Conservation (phyloP, 225 moss, liverwort and hornwort genomes). For the Bryoerythrophyllum caledonicum region DNA sequence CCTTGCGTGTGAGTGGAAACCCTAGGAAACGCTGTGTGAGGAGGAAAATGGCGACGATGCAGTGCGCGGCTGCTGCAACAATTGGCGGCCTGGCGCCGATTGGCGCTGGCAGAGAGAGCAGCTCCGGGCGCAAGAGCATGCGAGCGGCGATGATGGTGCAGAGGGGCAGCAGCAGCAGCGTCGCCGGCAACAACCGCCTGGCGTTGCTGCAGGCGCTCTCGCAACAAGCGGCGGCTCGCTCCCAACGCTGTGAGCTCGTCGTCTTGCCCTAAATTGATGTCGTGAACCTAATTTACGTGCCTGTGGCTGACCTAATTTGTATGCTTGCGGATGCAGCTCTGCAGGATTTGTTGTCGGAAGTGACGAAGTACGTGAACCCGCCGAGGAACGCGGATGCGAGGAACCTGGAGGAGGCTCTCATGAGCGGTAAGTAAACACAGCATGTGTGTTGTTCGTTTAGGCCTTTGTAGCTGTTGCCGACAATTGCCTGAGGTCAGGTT, state of each 20-base stretch:
- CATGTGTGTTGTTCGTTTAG: not conserved
- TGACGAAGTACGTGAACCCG: conserved; percentile 62
- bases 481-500: not conserved
- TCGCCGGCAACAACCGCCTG: conserved; percentile 41
- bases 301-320: not conserved
- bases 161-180: conserved; percentile 32
- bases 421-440: conserved; percentile 67
- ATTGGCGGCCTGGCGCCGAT: conserved; percentile 21
- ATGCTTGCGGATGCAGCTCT: conserved; percentile 47
- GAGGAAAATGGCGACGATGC: conserved; percentile 34
- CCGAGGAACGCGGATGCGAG: conserved; percentile 50
- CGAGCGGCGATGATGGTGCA: conserved; percentile 44
- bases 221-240: conserved; percentile 67
- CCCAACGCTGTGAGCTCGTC: conserved; percentile 63
- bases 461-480: conserved; percentile 6
- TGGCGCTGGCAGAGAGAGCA: conserved; percentile 8
- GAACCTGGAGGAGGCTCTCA: conserved; percentile 86
- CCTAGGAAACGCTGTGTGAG: not conserved
- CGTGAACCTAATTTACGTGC: not conserved
- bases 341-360: conserved; percentile 49
- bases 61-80: conserved; percentile 23
- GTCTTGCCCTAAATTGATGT: not conserved
- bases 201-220: conserved; percentile 75
- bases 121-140: conserved; percentile 30
- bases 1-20: too few relatives aligned